A percentile compares a stretch with the other conserved stretches of the same genome.
phyloP scores from a whole-genome alignment of 1,284 basidiomycete species.

The Phylloboletellus chloephorus region DNA sequence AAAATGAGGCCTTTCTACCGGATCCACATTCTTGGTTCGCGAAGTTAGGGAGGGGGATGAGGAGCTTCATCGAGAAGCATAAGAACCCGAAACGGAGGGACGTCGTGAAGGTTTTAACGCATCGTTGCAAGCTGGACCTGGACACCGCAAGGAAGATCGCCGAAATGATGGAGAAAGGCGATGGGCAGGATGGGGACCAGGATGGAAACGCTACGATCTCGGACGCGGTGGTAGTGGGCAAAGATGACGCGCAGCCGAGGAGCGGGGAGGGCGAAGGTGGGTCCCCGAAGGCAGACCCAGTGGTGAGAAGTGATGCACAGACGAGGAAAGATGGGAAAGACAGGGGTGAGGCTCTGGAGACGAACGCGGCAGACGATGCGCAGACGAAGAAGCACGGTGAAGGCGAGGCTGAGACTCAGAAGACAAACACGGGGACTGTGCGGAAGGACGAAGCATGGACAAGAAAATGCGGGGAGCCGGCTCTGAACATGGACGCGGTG shows the following conservation, averaged over 20 bases:
- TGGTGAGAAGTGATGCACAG: too few relatives aligned
- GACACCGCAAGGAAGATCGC: constrained; percentile 26
- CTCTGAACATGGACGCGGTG: too few relatives aligned
- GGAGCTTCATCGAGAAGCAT: constrained; percentile 17
- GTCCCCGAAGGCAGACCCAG: not conserved
- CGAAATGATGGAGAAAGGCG: constrained; percentile 22
- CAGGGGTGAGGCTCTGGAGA: not conserved
- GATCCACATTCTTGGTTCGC: constrained; percentile 21
- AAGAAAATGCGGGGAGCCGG: too few relatives aligned
- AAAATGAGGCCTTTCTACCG: constrained; percentile 12
- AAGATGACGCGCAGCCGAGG: not conserved
- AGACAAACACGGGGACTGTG: not conserved
- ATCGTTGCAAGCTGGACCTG: constrained; percentile 26
- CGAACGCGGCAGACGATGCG: not conserved
- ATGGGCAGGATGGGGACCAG: constrained; percentile 5
- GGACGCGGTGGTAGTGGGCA: not conserved
- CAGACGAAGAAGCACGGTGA: not conserved
- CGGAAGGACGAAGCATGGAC: not conserved
- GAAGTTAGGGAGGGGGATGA: constrained; percentile 16
- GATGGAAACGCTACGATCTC: not conserved
- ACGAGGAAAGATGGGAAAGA: not conserved
- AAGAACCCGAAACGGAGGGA: constrained; percentile 17
- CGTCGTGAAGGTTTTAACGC: constrained; percentile 21
- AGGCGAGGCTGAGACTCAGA: not conserved
- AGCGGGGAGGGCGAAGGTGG: not conserved